phyloP scores from a whole-genome alignment of 2,329 filamentous ascomycete species.

The Alternaria dauci region DNA sequence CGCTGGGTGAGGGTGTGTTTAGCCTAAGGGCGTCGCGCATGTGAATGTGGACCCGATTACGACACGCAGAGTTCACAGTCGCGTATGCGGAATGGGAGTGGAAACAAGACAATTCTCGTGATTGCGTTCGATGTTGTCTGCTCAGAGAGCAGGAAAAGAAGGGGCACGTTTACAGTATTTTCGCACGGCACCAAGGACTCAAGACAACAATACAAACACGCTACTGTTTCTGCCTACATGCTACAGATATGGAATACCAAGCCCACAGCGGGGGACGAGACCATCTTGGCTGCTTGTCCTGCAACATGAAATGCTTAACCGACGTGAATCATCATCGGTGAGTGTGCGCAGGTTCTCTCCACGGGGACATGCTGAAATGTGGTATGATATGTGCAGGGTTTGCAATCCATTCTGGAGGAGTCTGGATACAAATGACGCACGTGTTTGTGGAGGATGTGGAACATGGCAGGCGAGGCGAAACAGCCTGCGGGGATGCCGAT shows the following conservation, averaged over 20 bases:
- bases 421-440: not conserved
- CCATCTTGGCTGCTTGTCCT: not conserved
- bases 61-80: not conserved
- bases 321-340: not conserved
- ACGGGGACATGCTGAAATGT: not conserved
- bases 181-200: not conserved
- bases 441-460: not conserved
- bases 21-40: not conserved
- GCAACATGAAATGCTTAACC: not conserved
- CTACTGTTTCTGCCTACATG: not conserved
- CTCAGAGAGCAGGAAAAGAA: not conserved
- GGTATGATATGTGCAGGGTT: slow-evolving; percentile 1
- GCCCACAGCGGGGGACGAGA: not conserved
- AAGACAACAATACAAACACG: not conserved
- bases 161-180: not conserved
- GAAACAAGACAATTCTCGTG: not conserved
- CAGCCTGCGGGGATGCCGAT: not conserved
- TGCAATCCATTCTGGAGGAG: not conserved
- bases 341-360: not conserved
- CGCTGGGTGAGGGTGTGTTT: not conserved
- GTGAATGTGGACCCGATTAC: not conserved
- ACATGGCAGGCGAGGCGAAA: not conserved
- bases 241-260: not conserved
- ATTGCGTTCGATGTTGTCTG: not conserved
- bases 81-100: not conserved